phyloP scores from a whole-genome alignment of 352 stramenopile genomes.

The Pythium folliculosum region DNA sequence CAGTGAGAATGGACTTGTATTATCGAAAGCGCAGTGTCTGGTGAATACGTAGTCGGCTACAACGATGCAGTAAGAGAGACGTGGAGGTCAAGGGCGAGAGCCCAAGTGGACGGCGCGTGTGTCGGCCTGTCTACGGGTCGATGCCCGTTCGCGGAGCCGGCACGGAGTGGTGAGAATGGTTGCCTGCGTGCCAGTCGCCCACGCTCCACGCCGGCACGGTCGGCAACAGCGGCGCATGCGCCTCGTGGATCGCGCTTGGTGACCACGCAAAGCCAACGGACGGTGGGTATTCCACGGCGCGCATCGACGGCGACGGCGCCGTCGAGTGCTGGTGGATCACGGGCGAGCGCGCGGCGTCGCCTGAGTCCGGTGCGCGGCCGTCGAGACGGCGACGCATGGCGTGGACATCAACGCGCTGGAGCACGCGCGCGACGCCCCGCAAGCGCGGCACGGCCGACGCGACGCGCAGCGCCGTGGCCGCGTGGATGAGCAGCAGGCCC shows the following conservation, averaged over 20 bases:
- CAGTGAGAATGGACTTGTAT: too few species aligned
- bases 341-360: constrained; percentile 1
- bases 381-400: too few species aligned
- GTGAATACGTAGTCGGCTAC: too few species aligned
- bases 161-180: neutral
- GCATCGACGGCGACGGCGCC: neutral
- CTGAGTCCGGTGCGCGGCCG: constrained; percentile 1
- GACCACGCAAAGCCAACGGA: neutral
- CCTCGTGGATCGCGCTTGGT: neutral
- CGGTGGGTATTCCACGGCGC: neutral
- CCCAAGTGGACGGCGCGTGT: too few species aligned
- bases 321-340: neutral
- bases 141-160: too few species aligned
- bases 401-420: neutral
- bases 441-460: neutral
- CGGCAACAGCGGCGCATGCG: neutral
- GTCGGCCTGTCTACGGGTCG: neutral
- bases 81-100: too few species aligned
- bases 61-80: too few species aligned
- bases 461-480: neutral
- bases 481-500: neutral
- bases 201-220: neutral
- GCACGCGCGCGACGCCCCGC: neutral
- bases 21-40: too few species aligned
- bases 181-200: neutral